Percentiles rank a stretch among this genome's conserved stretches.
Evolutionary conservation across 257 asterid genomes (phyloP).

Genomic region (Paraleonurus japonicus): DNA sequence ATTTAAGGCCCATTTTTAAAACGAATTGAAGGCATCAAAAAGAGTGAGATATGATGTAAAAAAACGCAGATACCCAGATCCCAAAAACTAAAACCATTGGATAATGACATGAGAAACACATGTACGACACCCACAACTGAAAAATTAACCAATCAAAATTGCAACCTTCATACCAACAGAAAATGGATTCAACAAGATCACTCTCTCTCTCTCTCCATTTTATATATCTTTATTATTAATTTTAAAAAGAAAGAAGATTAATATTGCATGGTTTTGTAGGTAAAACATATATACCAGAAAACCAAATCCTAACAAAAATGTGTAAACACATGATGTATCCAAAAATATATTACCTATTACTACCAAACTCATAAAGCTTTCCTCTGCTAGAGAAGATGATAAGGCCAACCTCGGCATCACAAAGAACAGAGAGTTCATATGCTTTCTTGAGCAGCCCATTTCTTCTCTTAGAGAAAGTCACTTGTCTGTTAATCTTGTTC

Average conservation of each 20-base stretch:
- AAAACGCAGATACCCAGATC: not conserved
- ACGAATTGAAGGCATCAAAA: constrained; percentile 26
- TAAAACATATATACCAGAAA: constrained; percentile 12
- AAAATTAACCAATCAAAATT: constrained; percentile 19
- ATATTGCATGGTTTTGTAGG: constrained; percentile 17
- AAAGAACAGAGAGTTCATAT: constrained; percentile 83
- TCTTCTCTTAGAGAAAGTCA: constrained; percentile 83
- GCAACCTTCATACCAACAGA: constrained; percentile 16
- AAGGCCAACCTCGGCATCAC: constrained; percentile 93
- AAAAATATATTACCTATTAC: constrained; percentile 44
- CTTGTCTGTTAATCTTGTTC: constrained; percentile 92
- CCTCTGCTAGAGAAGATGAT: constrained; percentile 94
- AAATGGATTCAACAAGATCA: constrained; percentile 17
- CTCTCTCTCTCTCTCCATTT: no score
- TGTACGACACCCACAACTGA: constrained; percentile 15
- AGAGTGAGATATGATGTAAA: not conserved
- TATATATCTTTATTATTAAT: not conserved
- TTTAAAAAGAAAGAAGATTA: not conserved
- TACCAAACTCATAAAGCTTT: constrained; percentile 86
- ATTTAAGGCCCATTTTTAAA: not conserved
- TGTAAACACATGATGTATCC: not conserved
- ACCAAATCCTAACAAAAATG: not conserved
- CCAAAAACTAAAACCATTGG: constrained; percentile 24
- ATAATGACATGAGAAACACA: constrained; percentile 19
- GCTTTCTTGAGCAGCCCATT: constrained; percentile 92